Evolutionary conservation across 257 asterid species (phyloP).

Genomic region (Avicennia marina): DNA sequence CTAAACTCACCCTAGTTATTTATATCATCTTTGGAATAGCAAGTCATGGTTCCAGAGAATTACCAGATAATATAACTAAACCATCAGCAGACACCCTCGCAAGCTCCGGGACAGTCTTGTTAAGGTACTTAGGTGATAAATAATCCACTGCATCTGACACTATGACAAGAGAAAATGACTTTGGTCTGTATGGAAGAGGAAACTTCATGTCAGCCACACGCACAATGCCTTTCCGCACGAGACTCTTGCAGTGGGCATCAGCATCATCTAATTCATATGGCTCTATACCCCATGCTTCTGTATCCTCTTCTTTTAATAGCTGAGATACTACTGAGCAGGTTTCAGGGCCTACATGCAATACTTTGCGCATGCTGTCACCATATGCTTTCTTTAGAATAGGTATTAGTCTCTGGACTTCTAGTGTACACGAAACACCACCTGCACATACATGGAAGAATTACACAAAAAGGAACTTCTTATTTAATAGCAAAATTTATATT

Average conservation of each 20-base stretch:
- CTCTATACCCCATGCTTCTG: slow-evolving; percentile 93
- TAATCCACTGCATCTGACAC: slow-evolving; percentile 87
- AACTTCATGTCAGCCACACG: slow-evolving; percentile 86
- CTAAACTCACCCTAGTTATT: no score
- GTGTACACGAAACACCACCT: slow-evolving; percentile 68
- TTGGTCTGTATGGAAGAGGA: slow-evolving; percentile 74
- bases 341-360: slow-evolving; percentile 86
- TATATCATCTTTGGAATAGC: no score
- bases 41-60: slow-evolving; percentile 2
- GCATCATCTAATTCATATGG: slow-evolving; percentile 82
- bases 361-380: slow-evolving; percentile 65
- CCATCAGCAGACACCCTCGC: slow-evolving; percentile 88
- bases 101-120: slow-evolving; percentile 81
- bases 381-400: slow-evolving; percentile 67
- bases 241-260: slow-evolving; percentile 53
- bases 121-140: slow-evolving; percentile 76
- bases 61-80: slow-evolving; percentile 75
- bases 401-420: slow-evolving; percentile 49
- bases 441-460: slow-evolving; percentile 16
- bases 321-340: slow-evolving; percentile 70
- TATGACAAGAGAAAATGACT: slow-evolving; percentile 80
- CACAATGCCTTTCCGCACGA: slow-evolving; percentile 57
- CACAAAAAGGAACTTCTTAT: not conserved
- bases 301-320: slow-evolving; percentile 64
- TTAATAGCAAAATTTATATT: not conserved